Conservation (phyloP, 768 basidiomycete species). For the Dioszegia hungarica region DNA sequence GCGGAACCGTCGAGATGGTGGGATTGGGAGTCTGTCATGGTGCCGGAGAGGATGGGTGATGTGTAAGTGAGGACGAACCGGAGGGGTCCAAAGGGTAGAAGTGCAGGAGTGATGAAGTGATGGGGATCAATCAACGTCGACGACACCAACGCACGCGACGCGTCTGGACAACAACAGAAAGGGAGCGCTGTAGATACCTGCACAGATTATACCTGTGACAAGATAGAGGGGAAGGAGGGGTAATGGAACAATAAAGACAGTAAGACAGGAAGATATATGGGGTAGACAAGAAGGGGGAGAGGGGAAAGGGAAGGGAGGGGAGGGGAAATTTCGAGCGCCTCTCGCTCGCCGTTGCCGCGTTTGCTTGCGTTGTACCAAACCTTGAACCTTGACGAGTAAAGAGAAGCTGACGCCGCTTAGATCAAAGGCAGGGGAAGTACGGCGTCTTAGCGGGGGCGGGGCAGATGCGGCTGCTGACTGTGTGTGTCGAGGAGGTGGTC, state of each 20-base stretch:
- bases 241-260: not conserved
- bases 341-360: not conserved
- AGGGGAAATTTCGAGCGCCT: conserved; percentile 1
- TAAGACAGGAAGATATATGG: too few species aligned
- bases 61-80: not conserved
- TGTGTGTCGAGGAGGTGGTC: too few species aligned
- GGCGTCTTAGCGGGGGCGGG: too few species aligned
- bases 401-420: not conserved
- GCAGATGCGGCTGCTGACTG: too few species aligned
- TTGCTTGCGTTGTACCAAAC: not conserved
- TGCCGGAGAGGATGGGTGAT: not conserved
- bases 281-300: not conserved
- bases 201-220: too few species aligned
- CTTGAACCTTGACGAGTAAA: not conserved
- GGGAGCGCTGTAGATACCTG: too few species aligned
- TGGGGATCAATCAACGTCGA: too few species aligned
- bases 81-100: too few species aligned
- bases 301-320: not conserved
- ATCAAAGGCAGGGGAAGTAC: not conserved
- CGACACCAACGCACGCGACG: too few species aligned
- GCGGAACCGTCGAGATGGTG: not conserved
- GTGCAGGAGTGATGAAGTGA: too few species aligned
- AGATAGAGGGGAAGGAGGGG: not conserved
- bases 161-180: too few species aligned
- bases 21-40: not conserved